Evolutionary conservation across 371 early-diverging fungal species (phyloP).

Genomic region (Apophysomyces ossiformis): DNA sequence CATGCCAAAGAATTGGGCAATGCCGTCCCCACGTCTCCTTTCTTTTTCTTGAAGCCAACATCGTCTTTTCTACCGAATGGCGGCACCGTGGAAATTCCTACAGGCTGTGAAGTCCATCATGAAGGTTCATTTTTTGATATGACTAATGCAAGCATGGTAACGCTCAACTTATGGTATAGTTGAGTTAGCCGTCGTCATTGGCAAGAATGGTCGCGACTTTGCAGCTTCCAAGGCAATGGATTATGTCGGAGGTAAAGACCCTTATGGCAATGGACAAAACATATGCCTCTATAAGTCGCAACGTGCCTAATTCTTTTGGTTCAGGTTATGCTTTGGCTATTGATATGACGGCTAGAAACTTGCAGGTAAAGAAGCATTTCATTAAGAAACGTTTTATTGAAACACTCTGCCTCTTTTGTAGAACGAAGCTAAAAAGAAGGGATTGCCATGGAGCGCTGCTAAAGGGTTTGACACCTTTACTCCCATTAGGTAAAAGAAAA

Average conservation of each 20-base stretch:
- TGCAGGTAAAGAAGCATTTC: conserved; percentile 57
- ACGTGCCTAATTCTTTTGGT: conserved; percentile 10
- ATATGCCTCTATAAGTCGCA: not conserved
- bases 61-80: conserved; percentile 80
- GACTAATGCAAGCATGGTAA: not conserved
- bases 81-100: conserved; percentile 81
- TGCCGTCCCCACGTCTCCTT: conserved; percentile 84
- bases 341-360: conserved; percentile 91
- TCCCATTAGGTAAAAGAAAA: conserved; percentile 69
- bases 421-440: conserved; percentile 82
- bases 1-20: conserved; percentile 95
- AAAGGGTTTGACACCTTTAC: conserved; percentile 97
- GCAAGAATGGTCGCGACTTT: conserved; percentile 83
- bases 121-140: conserved; percentile 57
- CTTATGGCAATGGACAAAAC: not conserved
- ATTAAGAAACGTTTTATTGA: not conserved
- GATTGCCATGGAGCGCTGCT: conserved; percentile 90
- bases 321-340: conserved; percentile 89
- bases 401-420: conserved; percentile 24
- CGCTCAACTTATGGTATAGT: conserved; percentile 41
- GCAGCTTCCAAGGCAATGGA: conserved; percentile 62
- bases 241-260: conserved; percentile 62
- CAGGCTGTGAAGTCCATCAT: conserved; percentile 85
- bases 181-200: conserved; percentile 94
- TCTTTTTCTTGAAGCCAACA: conserved; percentile 95